These are phyloP conservation scores for Silene conica DNA, from an alignment of 148 eudicot genomes.

Conservation along the genomic window DNA sequence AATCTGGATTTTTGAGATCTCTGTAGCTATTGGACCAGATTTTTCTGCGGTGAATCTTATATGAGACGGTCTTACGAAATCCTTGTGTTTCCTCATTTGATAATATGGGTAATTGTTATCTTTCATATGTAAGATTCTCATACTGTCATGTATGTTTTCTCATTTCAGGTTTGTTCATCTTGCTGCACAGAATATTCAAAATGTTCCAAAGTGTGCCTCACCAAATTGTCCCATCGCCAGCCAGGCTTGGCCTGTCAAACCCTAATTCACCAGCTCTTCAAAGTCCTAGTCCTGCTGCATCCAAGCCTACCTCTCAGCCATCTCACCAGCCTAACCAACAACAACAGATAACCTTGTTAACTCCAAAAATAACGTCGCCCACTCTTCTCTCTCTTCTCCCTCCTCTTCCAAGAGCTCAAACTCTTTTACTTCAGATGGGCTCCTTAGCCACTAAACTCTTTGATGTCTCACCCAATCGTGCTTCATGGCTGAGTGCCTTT, in stretches of 20 bases:
- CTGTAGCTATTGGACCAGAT: too few species aligned
- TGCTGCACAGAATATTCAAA: too few species aligned
- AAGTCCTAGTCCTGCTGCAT: slow-evolving; percentile 52
- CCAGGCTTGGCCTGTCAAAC: slow-evolving; percentile 80
- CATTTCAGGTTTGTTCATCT: not conserved
- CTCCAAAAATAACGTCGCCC: slow-evolving; percentile 48
- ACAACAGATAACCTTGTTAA: slow-evolving; percentile 27
- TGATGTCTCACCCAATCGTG: slow-evolving; percentile 76
- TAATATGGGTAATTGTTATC: too few species aligned
- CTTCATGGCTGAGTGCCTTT: slow-evolving; percentile 75
- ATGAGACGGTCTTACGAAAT: too few species aligned
- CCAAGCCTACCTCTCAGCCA: slow-evolving; percentile 51
- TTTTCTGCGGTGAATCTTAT: too few species aligned
- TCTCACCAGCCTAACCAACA: slow-evolving; percentile 44
- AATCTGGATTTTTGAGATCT: too few species aligned
- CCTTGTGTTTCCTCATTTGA: too few species aligned
- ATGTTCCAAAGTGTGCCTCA: slow-evolving; percentile 28
- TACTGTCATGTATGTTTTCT: not conserved
- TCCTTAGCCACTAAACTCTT: slow-evolving; percentile 69
- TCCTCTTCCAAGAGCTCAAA: slow-evolving; percentile 80
- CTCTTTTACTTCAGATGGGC: slow-evolving; percentile 77
- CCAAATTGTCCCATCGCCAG: slow-evolving; percentile 75
- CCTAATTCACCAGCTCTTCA: slow-evolving; percentile 88
- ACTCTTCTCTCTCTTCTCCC: slow-evolving; percentile 80
- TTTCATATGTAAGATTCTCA: too few species aligned